These are phyloP conservation scores for Zygosaccharomyces rouxii DNA, from an alignment of 805 yeast species.

Conservation along the genomic window DNA sequence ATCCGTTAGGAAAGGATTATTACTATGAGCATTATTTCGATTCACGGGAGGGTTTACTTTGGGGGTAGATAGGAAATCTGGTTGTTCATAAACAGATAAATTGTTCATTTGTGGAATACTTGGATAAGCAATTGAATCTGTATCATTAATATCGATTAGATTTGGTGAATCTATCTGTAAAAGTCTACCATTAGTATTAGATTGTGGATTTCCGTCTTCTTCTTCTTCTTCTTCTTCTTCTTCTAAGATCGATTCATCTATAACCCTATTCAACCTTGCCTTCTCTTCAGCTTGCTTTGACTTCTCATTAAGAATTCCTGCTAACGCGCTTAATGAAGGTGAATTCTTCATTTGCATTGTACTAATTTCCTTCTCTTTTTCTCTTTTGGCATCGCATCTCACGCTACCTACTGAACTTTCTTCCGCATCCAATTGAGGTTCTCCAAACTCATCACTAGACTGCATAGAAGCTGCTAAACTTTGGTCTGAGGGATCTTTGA, in stretches of 20 bases:
- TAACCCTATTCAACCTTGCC: constrained; percentile 16
- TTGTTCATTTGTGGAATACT: background rate
- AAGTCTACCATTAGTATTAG: background rate
- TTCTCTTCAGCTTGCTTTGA: constrained; percentile 30
- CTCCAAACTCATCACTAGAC: constrained; percentile 3
- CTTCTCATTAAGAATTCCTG: constrained; percentile 38
- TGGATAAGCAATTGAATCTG: constrained; percentile 14
- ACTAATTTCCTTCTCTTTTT: constrained; percentile 15
- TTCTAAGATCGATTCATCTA: constrained; percentile 21
- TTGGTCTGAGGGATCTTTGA: constrained; percentile 27
- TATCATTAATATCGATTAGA: constrained; percentile 36
- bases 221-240: constrained; percentile 26
- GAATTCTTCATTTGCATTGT: constrained; percentile 40
- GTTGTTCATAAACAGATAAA: constrained; percentile 20
- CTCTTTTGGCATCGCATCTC: background rate
- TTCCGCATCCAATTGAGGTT: constrained; percentile 5
- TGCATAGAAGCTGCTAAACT: constrained; percentile 8
- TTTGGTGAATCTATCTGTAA: constrained; percentile 31
- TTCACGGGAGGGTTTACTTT: constrained; percentile 7
- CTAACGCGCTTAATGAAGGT: constrained; percentile 43
- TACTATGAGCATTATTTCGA: background rate
- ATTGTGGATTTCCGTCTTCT: constrained; percentile 8
- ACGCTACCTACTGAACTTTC: background rate
- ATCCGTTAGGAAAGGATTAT: constrained; percentile 1
- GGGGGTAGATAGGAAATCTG: constrained; percentile 33